These are phyloP conservation scores for Colletotrichum coccodes DNA, from an alignment of 2,329 filamentous ascomycete species.

Conservation along the genomic window DNA sequence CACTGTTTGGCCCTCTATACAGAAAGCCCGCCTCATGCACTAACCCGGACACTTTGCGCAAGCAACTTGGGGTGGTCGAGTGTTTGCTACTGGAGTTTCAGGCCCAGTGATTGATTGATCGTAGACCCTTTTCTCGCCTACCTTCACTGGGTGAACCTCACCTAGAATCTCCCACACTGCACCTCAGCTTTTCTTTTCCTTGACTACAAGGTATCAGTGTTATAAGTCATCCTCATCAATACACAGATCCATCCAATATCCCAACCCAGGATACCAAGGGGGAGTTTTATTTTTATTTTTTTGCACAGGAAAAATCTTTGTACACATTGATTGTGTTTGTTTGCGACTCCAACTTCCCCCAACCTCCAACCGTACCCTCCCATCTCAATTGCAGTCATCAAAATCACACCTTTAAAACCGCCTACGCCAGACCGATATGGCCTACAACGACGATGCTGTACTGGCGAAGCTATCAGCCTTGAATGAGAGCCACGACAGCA, in stretches of 20 bases:
- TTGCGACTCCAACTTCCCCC: not conserved
- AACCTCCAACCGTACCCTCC: not conserved
- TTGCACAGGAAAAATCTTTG: not conserved
- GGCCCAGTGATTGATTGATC: conserved; percentile 25
- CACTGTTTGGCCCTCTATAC: not conserved
- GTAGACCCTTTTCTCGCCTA: conserved; percentile 19
- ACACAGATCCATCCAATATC: not conserved
- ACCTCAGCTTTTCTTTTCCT: not conserved
- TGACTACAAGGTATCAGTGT: conserved; percentile 4
- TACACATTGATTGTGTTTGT: not conserved
- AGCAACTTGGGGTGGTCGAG: conserved; percentile 11
- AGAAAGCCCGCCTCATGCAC: conserved; percentile 18
- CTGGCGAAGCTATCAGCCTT: conserved; percentile 93
- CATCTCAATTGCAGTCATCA: not conserved
- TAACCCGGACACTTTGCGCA: conserved; percentile 19
- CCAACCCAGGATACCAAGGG: not conserved
- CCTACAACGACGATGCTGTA: conserved; percentile 95
- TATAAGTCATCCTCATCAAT: conserved; percentile 5
- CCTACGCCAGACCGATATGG: conserved; percentile 64
- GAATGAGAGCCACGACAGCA: conserved; percentile 97
- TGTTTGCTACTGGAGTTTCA: conserved; percentile 28
- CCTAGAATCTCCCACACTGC: not conserved
- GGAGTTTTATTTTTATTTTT: not conserved
- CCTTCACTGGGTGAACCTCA: conserved; percentile 1
- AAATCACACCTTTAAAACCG: not conserved